These are phyloP conservation scores for Cercophora newfieldiana DNA, from an alignment of 495 filamentous ascomycete species.

Conservation along the genomic window DNA sequence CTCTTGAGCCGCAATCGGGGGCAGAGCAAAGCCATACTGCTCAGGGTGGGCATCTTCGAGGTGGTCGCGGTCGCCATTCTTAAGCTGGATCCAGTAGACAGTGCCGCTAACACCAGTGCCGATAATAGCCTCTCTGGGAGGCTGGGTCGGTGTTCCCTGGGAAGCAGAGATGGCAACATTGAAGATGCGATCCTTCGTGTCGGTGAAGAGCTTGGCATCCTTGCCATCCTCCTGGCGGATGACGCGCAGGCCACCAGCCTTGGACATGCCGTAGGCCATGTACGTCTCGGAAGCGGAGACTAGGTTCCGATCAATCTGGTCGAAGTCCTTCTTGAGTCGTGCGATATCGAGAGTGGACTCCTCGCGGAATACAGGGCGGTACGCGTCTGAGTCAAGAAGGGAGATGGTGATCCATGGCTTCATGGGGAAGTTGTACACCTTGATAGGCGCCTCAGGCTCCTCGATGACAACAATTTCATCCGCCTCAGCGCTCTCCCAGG, in stretches of 20 bases:
- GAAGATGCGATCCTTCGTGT: slow-evolving; percentile 86
- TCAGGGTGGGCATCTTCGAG: slow-evolving; percentile 72
- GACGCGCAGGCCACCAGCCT: slow-evolving; percentile 85
- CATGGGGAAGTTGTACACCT: slow-evolving; percentile 93
- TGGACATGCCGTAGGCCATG: slow-evolving; percentile 90
- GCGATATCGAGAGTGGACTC: slow-evolving; percentile 85
- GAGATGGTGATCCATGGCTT: slow-evolving; percentile 87
- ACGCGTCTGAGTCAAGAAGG: slow-evolving; percentile 47
- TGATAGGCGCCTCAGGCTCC: slow-evolving; percentile 62
- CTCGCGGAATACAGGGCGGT: slow-evolving; percentile 59
- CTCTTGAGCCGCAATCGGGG: slow-evolving; percentile 71
- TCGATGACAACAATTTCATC: slow-evolving; percentile 73
- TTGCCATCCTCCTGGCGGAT: slow-evolving; percentile 92
- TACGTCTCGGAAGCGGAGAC: slow-evolving; percentile 86
- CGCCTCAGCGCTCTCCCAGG: slow-evolving; percentile 75
- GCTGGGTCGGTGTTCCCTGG: slow-evolving; percentile 43
- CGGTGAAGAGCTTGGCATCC: slow-evolving; percentile 84
- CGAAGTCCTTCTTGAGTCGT: slow-evolving; percentile 92
- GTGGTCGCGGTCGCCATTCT: slow-evolving; percentile 67
- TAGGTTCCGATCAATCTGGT: slow-evolving; percentile 91
- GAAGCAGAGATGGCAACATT: slow-evolving; percentile 80
- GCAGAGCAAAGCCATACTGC: slow-evolving; percentile 76
- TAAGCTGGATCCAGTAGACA: slow-evolving; percentile 85
- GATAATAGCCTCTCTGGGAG: slow-evolving; percentile 73
- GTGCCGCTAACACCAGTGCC: slow-evolving; percentile 91